Evolutionary conservation across 2,329 filamentous ascomycete genomes (phyloP), one percentile per base, ranked within the genome.

Genomic region (Atkinsonella texensis): DNA sequence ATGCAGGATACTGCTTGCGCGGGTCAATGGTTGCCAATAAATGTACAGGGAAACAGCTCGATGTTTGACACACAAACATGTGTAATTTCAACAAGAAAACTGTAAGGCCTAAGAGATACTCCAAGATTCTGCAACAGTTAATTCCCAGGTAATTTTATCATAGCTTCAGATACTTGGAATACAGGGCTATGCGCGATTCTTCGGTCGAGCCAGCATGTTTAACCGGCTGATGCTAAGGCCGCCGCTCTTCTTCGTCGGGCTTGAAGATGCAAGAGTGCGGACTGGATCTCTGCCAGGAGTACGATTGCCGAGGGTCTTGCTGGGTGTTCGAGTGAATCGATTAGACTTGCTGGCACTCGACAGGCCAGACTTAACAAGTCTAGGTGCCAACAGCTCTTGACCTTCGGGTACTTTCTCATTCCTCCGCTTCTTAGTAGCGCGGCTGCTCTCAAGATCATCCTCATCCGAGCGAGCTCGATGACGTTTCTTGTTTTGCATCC

Each of bases 401-500:
- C 75, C 76, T 56, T 79, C 74, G 0, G 70, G 68, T 0, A 72
- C 71, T 17, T 68, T 59, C 46, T 73, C 68, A 42, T 72, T 70
- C 67, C 75, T 80, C 40, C 72, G 73, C 68, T 82, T 83, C 73
- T 84, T 84, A 28, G 73, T 68, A 1, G 74, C 75, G 13, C 77
- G 74, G 53, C 74, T 68, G 2, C 63, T 65, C 2, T 68, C 73
- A 54, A 75, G 70, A 35, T 78, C 74, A 50, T 81, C 79, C 51
- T 79, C 77, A 42, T 80, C 78, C 46, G 73, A 74, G 49, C 67
- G 74, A 15, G 74, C 74, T n/a, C 81, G 74, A 58, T 76, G 74
- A 28, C 81, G 77, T 67, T 83, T 85, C 72, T 85, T 84, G 68
- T 80, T 84, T 8, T 71, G 65, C 67, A 85, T 77, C 17, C 81